Base-by-base conservation (phyloP, 2,329 filamentous ascomycete species). In the Aspergillus quadricinctus region DNA sequence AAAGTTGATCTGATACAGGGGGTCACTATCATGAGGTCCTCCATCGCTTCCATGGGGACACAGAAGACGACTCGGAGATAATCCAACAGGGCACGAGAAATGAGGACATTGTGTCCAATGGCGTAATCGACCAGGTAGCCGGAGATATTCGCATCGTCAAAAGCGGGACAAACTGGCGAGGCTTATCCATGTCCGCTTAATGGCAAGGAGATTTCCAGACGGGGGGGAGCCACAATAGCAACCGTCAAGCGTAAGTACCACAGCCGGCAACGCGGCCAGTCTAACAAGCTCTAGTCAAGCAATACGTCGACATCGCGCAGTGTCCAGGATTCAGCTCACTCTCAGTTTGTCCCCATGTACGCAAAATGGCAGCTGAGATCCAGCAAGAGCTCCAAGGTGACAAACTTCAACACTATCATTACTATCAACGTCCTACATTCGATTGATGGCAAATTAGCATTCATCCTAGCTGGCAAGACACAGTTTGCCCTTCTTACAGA, bases 1-100 rank as follows among this genome's bases (percentile, higher is more conserved):
- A 57, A 49, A 35, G 57, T 68, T 19, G 65, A 68, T 49, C 49
- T 68, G 50, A 46, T 68, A 1, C 66, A 0, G 65, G 64, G 1
- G 65, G 65, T 3, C 65, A 68, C 51, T 64, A 68, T 27, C 65
- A 68, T 53, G 50, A 66, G 3, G 55, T 66, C 23, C 43, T 65
- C 2, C 60, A 61, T n/a, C 55, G 65, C 3, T 61, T 56, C 48
- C 53, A 43, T 9, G 56, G 56, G 9, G 61, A 65, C 55, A 58
- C 54, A 1, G 55, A 60, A 41, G 23, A 52, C 1, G 50, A 62
- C 31, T 54, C 64, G 3, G 56, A 50, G 23, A 49, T 61, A 11
- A 46, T 63, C n/a, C 48, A 59, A 7, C 51, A 61, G 3, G 61
- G 61, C 5, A 17, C 46, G 21, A 45, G 48, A 8, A 50, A 55